Base-by-base conservation (phyloP, 805 yeast genomes). In the Yamadazyma paraphyllophila region DNA sequence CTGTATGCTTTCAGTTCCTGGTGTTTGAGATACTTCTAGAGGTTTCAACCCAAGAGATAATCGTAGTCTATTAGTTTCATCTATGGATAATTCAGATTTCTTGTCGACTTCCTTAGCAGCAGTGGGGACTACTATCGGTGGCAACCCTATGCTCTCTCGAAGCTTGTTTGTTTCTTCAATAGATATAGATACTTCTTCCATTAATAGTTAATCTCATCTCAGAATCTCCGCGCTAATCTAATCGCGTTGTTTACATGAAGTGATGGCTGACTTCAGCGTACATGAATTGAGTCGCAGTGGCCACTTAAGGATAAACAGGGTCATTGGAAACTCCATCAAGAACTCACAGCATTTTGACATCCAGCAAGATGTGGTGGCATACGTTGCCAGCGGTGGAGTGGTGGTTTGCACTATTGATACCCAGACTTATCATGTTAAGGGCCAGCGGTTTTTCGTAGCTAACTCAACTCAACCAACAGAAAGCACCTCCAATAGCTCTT, bases 321-420 rank as follows among this genome's bases (percentile, higher is more conserved):
- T 66, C 9, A 27, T 65, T 27, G 85, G 83, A 1, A 71, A 79
- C 0, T 76, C 83, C 1, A 74, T 81, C 1, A 67, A 58, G 37
- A 53, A 15, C n/a, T 17, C 35, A 14, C 63, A 71, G 24, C 75
- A 74, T 33, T 63, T 78, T 45, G 60, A 67, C 10, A 63, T 72
- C 2, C 67, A 67, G 16, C 69, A 60, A 12, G 63, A 73, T 46
- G 44, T 66, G 3, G 56, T 80, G 16, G 84, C 81, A 0, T 80
- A 80, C 53, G 69, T 74, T 3, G 83, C 83, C 10, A 76, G 82
- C 47, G 82, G 82, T 16, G 84, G 84, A 3, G 83, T 80, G 3
- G 81, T 80, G 10, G 81, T 79, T 1, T 63, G 76, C 37, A 55
- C 63, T 14, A 45, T 74, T 1, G 55, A 54, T 24, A 13, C 20